A percentile compares a stretch with the other conserved stretches of the same genome.
Evolutionary conservation across 352 stramenopile genomes (phyloP).

Genomic region (Phytophthora hybrid): DNA sequence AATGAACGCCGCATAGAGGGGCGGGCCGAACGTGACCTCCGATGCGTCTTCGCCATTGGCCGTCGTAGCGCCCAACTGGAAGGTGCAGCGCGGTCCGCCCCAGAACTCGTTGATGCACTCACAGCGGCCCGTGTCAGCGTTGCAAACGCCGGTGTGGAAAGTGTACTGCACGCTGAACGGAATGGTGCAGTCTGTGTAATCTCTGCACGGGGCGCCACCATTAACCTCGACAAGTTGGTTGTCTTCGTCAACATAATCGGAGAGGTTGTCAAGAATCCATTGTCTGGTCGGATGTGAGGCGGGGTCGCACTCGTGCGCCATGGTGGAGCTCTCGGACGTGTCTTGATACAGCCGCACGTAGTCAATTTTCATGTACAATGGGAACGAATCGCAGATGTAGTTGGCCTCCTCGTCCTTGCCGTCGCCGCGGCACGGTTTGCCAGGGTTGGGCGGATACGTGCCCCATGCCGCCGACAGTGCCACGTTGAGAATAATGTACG

Average conservation of each 20-base stretch:
- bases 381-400: conserved; percentile 83
- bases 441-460: conserved; percentile 61
- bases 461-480: conserved; percentile 92
- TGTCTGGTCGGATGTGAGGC: conserved; percentile 67
- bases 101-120: conserved; percentile 69
- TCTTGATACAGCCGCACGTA: conserved; percentile 87
- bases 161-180: conserved; percentile 45
- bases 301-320: conserved; percentile 69
- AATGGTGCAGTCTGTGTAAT: conserved; percentile 70
- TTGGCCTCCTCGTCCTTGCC: conserved; percentile 56
- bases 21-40: conserved; percentile 38
- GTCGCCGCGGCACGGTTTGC: conserved; percentile 63
- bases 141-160: conserved; percentile 69
- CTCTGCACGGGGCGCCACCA: conserved; percentile 59
- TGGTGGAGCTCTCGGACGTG: conserved; percentile 44
- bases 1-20: conserved; percentile 38
- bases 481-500: conserved; percentile 96
- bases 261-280: conserved; percentile 73
- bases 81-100: conserved; percentile 71
- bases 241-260: conserved; percentile 65
- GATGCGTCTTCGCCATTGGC: conserved; percentile 42
- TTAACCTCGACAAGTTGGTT: conserved; percentile 64
- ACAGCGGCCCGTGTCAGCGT: conserved; percentile 49
- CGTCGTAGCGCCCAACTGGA: conserved; percentile 46
- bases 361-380: conserved; percentile 89